Percentiles rank a stretch among this genome's conserved stretches.
Conservation (phyloP, 1,139 yeast genomes). For the Debaryomyces fabryi region DNA sequence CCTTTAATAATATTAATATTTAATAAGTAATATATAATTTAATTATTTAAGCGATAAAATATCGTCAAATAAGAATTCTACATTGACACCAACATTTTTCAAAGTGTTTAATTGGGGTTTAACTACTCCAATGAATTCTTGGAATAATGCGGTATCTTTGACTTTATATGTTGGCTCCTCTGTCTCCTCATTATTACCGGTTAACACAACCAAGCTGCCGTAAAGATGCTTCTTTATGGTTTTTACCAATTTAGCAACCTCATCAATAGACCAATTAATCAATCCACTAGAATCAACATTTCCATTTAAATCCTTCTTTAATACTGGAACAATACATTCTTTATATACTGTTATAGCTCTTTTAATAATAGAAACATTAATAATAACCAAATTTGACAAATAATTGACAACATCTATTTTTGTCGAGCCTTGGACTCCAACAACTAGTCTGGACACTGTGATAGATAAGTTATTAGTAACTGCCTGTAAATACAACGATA, state of each 20-base stretch:
- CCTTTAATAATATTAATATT: not conserved
- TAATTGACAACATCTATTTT: conserved; percentile 49
- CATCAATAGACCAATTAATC: conserved; percentile 69
- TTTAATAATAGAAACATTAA: conserved; percentile 42
- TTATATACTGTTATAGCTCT: conserved; percentile 40
- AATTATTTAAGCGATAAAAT: conserved; percentile 16
- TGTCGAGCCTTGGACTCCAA: conserved; percentile 49
- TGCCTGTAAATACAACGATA: conserved; percentile 39
- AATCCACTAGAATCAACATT: conserved; percentile 47
- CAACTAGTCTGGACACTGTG: conserved; percentile 40
- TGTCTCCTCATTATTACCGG: conserved; percentile 27
- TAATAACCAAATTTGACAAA: conserved; percentile 45
- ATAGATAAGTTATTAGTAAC: conserved; percentile 36
- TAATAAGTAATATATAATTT: not conserved
- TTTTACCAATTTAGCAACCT: conserved; percentile 61
- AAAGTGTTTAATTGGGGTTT: conserved; percentile 63
- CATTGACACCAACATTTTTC: conserved; percentile 70
- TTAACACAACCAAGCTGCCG: conserved; percentile 54
- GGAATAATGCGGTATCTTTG: conserved; percentile 33
- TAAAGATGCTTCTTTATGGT: conserved; percentile 68
- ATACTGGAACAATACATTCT: conserved; percentile 36
- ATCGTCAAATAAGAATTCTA: conserved; percentile 60
- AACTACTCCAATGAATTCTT: conserved; percentile 55
- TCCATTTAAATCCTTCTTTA: conserved; percentile 30
- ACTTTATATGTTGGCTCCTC: conserved; percentile 28